Percentiles rank a stretch among this genome's conserved stretches.
phyloP scores from a whole-genome alignment of 2,329 filamentous ascomycete species.

The Eutypa lata region DNA sequence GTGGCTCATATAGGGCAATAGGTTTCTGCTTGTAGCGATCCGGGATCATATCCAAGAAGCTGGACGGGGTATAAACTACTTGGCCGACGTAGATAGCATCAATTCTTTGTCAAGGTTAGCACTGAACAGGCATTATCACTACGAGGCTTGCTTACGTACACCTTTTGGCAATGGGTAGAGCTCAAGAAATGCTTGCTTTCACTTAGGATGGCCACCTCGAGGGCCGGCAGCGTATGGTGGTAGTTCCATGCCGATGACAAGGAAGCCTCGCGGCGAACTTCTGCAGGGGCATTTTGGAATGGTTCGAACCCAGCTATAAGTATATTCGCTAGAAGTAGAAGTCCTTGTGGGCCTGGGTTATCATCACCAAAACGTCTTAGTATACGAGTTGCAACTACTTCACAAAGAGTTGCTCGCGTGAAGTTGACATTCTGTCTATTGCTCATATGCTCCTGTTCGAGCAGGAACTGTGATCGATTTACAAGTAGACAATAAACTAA shows the following conservation, averaged over 20 bases:
- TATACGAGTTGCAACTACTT: constrained; percentile 75
- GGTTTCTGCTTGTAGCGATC: constrained; percentile 83
- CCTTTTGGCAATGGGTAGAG: constrained; percentile 75
- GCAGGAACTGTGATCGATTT: constrained; percentile 75
- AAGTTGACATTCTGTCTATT: constrained; percentile 80
- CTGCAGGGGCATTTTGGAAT: constrained; percentile 74
- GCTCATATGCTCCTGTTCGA: constrained; percentile 71
- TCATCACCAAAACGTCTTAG: constrained; percentile 77
- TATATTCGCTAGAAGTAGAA: constrained; percentile 73
- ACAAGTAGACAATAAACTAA: constrained; percentile 79
- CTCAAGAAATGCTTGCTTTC: constrained; percentile 77
- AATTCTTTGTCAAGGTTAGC: constrained; percentile 41
- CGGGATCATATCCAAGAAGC: constrained; percentile 79
- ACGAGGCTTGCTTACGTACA: constrained; percentile 37
- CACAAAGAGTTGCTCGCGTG: constrained; percentile 74
- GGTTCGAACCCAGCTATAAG: constrained; percentile 81
- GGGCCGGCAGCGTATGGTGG: constrained; percentile 65
- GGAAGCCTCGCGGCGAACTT: constrained; percentile 59
- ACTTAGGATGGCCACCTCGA: constrained; percentile 80
- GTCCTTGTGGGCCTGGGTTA: constrained; percentile 65
- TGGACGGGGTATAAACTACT: constrained; percentile 78
- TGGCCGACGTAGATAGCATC: constrained; percentile 78
- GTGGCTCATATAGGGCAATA: constrained; percentile 76
- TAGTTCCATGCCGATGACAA: constrained; percentile 45
- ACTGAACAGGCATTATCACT: not conserved